A percentile compares a stretch with the other conserved stretches of the same genome.
Conservation (phyloP, 176 grass and related monocot genomes). For the Hordeum marinum region DNA sequence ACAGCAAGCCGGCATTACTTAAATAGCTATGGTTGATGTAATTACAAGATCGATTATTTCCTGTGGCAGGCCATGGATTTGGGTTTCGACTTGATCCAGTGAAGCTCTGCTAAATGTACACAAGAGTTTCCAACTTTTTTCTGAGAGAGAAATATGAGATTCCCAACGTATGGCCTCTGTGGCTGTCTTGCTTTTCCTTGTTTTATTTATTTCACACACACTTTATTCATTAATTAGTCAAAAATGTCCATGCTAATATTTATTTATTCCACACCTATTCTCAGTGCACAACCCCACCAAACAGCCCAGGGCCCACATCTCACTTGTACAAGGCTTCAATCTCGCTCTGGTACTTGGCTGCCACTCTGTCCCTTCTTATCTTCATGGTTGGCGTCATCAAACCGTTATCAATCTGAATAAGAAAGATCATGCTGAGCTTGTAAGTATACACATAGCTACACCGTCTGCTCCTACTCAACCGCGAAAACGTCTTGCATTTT, state of each 20-base stretch:
- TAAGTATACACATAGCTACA: neutral
- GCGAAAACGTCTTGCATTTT: neutral
- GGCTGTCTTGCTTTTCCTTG: neutral
- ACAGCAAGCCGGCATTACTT: too few relatives aligned
- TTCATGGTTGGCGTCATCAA: constrained; percentile 95
- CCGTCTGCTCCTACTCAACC: too few relatives aligned
- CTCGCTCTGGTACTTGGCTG: constrained; percentile 44
- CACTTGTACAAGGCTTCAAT: constrained; percentile 61
- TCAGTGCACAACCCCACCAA: neutral
- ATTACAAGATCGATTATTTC: too few relatives aligned
- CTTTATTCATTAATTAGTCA: too few relatives aligned
- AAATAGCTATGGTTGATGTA: too few relatives aligned
- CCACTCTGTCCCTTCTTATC: constrained; percentile 65
- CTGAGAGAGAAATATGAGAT: too few relatives aligned
- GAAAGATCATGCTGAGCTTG: neutral
- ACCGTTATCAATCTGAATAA: constrained; percentile 70
- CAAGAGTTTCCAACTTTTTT: too few relatives aligned
- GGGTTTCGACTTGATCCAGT: too few relatives aligned
- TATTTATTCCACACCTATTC: neutral
- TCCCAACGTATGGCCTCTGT: too few relatives aligned
- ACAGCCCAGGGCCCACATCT: neutral
- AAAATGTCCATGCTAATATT: too few relatives aligned
- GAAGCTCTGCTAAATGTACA: too few relatives aligned
- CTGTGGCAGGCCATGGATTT: too few relatives aligned
- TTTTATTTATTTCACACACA: neutral